Evolutionary conservation across 495 filamentous ascomycete species (phyloP).

Genomic region (Aspergillus leporis): DNA sequence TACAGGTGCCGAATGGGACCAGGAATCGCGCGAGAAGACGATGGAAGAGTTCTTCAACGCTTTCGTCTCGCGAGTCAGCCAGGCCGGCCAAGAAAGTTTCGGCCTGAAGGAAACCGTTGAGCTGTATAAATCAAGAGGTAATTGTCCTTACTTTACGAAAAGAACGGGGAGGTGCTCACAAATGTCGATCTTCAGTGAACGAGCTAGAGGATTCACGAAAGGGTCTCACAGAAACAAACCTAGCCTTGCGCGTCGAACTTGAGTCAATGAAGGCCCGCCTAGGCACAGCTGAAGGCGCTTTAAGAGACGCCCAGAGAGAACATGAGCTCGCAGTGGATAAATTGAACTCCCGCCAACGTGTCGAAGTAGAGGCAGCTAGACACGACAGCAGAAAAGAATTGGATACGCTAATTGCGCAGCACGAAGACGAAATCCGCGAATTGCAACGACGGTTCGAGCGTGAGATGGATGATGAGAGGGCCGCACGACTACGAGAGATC

Average conservation of each 20-base stretch:
- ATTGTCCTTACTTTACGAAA: slow-evolving; percentile 23
- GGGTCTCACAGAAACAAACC: slow-evolving; percentile 57
- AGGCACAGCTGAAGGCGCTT: slow-evolving; percentile 36
- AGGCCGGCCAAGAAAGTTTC: slow-evolving; percentile 59
- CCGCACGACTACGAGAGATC: slow-evolving; percentile 59
- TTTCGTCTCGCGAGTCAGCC: slow-evolving; percentile 62
- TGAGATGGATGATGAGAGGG: slow-evolving; percentile 67
- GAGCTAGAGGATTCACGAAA: slow-evolving; percentile 64
- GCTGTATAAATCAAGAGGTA: slow-evolving; percentile 73
- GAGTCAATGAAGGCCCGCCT: slow-evolving; percentile 55
- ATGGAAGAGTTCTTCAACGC: slow-evolving; percentile 63
- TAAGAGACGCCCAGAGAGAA: slow-evolving; percentile 53
- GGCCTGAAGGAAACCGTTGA: slow-evolving; percentile 67
- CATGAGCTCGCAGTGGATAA: slow-evolving; percentile 63
- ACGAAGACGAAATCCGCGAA: slow-evolving; percentile 51
- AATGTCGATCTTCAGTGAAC: slow-evolving; percentile 49
- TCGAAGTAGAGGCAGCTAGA: slow-evolving; percentile 45
- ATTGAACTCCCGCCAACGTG: slow-evolving; percentile 46
- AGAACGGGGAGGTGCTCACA: slow-evolving; percentile 7
- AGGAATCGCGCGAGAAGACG: slow-evolving; percentile 61
- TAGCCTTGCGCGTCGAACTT: slow-evolving; percentile 57
- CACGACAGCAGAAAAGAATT: slow-evolving; percentile 44
- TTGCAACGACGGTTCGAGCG: slow-evolving; percentile 49
- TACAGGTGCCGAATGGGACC: slow-evolving; percentile 67
- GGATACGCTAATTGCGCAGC: slow-evolving; percentile 39